Evolutionary conservation across 106 monocot genomes (phyloP).

Genomic region (Ottelia alismoides): DNA sequence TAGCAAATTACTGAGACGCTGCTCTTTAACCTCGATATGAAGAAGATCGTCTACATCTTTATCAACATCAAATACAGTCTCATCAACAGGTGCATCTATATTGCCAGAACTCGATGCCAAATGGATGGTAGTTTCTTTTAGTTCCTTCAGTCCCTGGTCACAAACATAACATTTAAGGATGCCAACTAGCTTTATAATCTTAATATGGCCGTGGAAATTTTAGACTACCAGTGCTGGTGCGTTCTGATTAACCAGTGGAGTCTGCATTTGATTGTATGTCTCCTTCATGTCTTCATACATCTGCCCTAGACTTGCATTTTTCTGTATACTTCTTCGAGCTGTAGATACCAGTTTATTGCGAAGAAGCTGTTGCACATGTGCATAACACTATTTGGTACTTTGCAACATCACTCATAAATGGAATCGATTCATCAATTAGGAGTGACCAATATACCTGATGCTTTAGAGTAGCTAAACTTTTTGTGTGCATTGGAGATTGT

Average conservation of each 20-base stretch:
- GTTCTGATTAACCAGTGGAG: slow-evolving; percentile 21
- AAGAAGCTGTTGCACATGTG: slow-evolving; percentile 14
- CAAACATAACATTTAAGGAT: neutral
- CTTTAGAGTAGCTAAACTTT: slow-evolving; percentile 34
- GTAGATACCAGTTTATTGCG: slow-evolving; percentile 20
- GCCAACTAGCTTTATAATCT: neutral
- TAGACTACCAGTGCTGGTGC: slow-evolving; percentile 13
- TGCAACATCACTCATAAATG: neutral
- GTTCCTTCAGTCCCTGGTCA: slow-evolving; percentile 30
- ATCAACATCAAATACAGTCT: slow-evolving; percentile 27
- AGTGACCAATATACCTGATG: slow-evolving; percentile 20
- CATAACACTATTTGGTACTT: no score
- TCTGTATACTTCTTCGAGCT: slow-evolving; percentile 19
- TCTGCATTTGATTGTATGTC: slow-evolving; percentile 32
- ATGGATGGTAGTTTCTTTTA: slow-evolving; percentile 27
- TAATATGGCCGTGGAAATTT: neutral
- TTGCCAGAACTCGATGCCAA: slow-evolving; percentile 19
- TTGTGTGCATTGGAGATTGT: slow-evolving; percentile 42
- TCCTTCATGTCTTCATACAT: slow-evolving; percentile 28
- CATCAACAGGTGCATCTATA: slow-evolving; percentile 27
- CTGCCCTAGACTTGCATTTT: slow-evolving; percentile 24
- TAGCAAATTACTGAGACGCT: slow-evolving; percentile 30
- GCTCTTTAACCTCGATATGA: slow-evolving; percentile 34
- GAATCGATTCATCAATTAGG: neutral
- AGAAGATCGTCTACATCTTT: slow-evolving; percentile 35